Conservation (phyloP, 148 eudicot species). For the Bassia scoparia region DNA sequence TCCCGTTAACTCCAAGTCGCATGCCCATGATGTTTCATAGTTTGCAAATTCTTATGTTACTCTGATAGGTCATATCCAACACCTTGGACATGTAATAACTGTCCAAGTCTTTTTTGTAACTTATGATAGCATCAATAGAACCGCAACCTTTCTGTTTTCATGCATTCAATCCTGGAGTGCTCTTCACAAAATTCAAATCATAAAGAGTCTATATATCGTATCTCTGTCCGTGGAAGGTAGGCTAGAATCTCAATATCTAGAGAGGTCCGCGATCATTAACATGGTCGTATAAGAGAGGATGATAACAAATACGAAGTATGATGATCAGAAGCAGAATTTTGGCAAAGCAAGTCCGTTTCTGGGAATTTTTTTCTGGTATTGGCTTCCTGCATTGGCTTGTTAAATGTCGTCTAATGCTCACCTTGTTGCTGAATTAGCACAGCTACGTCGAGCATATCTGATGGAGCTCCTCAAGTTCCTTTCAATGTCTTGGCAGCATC, state of each 20-base stretch:
- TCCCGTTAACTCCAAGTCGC: no score
- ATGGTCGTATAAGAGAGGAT: conserved; percentile 35
- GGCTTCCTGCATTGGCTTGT: conserved; percentile 36
- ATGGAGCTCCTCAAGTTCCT: conserved; percentile 43
- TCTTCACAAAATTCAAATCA: background rate
- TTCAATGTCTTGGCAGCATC: conserved; percentile 54
- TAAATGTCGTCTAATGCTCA: conserved; percentile 46
- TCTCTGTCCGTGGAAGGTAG: background rate
- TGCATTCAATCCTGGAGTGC: conserved; percentile 2
- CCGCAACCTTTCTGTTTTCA: background rate
- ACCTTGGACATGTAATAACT: no score
- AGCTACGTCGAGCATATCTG: conserved; percentile 57
- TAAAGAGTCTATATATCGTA: background rate
- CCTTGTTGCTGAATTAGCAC: conserved; percentile 51
- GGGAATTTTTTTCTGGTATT: conserved; percentile 47
- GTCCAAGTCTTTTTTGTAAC: background rate
- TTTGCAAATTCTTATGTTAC: background rate
- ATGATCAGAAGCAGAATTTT: conserved; percentile 40
- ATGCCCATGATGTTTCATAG: no score
- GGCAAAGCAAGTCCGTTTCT: conserved; percentile 57
- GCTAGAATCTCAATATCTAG: background rate
- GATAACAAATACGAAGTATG: conserved; percentile 29
- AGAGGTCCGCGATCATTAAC: background rate
- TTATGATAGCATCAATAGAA: background rate
- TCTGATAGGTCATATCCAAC: no score